Percentiles rank a stretch among this genome's conserved stretches.
These are phyloP conservation scores for Boletales sp. DNA, from an alignment of 768 basidiomycete genomes.

Conservation along the genomic window DNA sequence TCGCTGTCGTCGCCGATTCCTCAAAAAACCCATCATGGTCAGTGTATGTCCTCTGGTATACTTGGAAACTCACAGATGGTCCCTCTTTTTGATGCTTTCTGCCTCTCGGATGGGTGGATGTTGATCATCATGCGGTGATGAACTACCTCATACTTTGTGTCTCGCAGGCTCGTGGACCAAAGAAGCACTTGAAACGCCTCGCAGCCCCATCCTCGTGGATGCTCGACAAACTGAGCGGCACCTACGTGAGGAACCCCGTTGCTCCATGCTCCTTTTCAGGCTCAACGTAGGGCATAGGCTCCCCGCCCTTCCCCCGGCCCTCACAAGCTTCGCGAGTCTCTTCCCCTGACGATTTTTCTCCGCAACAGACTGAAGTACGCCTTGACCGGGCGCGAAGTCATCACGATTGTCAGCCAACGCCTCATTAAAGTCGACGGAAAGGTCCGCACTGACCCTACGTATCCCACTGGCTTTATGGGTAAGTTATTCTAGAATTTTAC, in stretches of 20 bases:
- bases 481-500: conserved; percentile 19
- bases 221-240: conserved; percentile 97
- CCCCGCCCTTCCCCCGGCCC: conserved; percentile 97
- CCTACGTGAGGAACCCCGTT: conserved; percentile 61
- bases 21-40: conserved; percentile 33
- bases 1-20: conserved; percentile 13
- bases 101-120: conserved; percentile 27
- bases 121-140: conserved; percentile 14
- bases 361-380: conserved; percentile 99
- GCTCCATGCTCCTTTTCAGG: neutral
- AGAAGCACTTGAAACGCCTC: conserved; percentile 98
- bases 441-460: conserved; percentile 96
- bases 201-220: conserved; percentile 99
- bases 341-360: conserved; percentile 95
- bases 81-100: neutral
- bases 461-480: conserved; percentile 98
- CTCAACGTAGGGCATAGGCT: conserved; percentile 50
- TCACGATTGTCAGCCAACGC: conserved; percentile 91
- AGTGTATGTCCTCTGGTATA: conserved; percentile 17
- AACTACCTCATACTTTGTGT: conserved; percentile 17
- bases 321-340: conserved; percentile 97
- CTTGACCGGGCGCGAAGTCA: conserved; percentile 93
- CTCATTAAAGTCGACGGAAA: conserved; percentile 98
- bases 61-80: neutral
- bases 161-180: conserved; percentile 89